A percentile compares a stretch with the other conserved stretches of the same genome.
These are phyloP conservation scores for Hsuehochloa calcarea DNA, from an alignment of 176 grass and related monocot species.

Conservation along the genomic window DNA sequence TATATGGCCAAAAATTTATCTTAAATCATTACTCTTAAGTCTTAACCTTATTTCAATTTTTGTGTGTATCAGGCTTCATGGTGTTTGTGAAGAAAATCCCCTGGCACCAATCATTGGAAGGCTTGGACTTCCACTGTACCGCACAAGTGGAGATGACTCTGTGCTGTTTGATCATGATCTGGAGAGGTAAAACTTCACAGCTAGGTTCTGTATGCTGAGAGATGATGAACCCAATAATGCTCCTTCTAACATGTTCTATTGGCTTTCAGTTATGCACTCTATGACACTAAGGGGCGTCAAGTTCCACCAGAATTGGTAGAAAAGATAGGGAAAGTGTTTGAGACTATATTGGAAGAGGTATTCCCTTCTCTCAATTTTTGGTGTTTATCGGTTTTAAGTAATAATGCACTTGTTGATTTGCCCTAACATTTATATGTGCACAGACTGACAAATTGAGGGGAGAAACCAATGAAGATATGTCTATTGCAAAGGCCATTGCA, in stretches of 20 bases:
- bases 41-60: slow-evolving; percentile 20
- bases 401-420: slow-evolving; percentile 17
- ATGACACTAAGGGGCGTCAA: slow-evolving; percentile 73
- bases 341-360: slow-evolving; percentile 89
- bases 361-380: neutral
- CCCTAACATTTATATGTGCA: neutral
- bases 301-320: slow-evolving; percentile 84
- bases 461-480: slow-evolving; percentile 74
- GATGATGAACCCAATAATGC: neutral
- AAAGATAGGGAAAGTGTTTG: slow-evolving; percentile 84
- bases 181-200: slow-evolving; percentile 60
- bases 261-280: slow-evolving; percentile 80
- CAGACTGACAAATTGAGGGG: slow-evolving; percentile 81
- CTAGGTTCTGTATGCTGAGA: slow-evolving; percentile 8
- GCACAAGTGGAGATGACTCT: slow-evolving; percentile 90
- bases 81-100: slow-evolving; percentile 96
- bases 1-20: neutral
- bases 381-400: neutral
- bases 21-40: neutral
- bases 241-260: slow-evolving; percentile 28
- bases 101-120: slow-evolving; percentile 88
- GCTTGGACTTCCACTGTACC: slow-evolving; percentile 89
- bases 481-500: slow-evolving; percentile 80
- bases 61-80: slow-evolving; percentile 72
- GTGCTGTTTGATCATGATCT: slow-evolving; percentile 97